Conservation (phyloP, 257 asterid genomes). For the Capsicum baccatum region DNA sequence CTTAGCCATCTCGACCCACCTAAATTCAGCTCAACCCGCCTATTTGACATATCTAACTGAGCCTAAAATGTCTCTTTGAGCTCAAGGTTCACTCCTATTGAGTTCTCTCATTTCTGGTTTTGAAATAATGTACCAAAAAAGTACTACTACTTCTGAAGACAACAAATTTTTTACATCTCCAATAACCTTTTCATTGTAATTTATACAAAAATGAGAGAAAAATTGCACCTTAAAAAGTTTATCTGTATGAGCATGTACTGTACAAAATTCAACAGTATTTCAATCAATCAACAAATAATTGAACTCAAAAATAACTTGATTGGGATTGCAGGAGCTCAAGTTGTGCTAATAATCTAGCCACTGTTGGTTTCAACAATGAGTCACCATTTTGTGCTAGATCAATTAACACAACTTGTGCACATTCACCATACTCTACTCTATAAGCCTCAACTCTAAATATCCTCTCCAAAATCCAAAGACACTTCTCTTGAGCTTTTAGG, state of each 20-base stretch:
- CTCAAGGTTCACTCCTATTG: too few relatives aligned
- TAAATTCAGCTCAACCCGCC: too few relatives aligned
- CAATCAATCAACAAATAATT: constrained; percentile 25
- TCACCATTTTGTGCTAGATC: constrained; percentile 80
- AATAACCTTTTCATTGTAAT: background rate
- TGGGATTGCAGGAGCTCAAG: constrained; percentile 75
- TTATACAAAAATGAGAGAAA: background rate
- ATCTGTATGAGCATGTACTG: background rate
- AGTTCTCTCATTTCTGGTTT: too few relatives aligned
- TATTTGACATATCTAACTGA: too few relatives aligned
- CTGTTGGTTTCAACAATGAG: constrained; percentile 59
- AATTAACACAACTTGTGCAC: constrained; percentile 66
- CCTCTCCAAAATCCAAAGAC: constrained; percentile 77
- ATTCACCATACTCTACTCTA: constrained; percentile 58
- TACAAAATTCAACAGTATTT: background rate
- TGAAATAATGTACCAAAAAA: background rate
- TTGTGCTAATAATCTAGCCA: constrained; percentile 79
- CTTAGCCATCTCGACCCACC: too few relatives aligned
- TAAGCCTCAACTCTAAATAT: constrained; percentile 58
- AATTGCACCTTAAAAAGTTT: background rate
- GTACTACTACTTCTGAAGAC: background rate
- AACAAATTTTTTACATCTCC: background rate
- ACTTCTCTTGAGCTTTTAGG: constrained; percentile 60
- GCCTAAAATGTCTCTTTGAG: too few relatives aligned
- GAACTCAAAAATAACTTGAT: constrained; percentile 69